phyloP scores from a whole-genome alignment of 148 eudicot species.

The Fagopyrum homotropicum region DNA sequence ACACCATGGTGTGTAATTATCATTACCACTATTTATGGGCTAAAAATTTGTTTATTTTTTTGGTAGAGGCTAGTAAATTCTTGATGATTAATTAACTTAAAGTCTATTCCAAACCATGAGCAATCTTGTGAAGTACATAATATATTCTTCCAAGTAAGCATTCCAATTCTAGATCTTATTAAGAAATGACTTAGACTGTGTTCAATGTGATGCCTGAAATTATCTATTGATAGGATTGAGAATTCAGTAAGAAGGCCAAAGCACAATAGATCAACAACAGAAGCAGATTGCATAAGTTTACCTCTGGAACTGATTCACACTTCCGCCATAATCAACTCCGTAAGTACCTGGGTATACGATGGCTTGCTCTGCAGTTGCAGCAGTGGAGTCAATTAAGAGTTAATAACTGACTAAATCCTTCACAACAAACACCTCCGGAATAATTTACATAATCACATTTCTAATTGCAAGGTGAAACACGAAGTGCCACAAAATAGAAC shows the following conservation, averaged over 20 bases:
- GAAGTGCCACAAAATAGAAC: not conserved
- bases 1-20: no score
- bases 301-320: constrained; percentile 44
- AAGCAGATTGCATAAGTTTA: constrained; percentile 14
- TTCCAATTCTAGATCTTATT: not conserved
- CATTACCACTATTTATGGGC: not conserved
- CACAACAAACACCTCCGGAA: not conserved
- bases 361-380: constrained; percentile 45
- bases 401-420: not conserved
- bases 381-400: not conserved
- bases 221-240: not conserved
- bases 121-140: not conserved
- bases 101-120: not conserved
- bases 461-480: not conserved
- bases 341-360: constrained; percentile 44
- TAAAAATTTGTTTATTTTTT: not conserved
- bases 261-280: not conserved
- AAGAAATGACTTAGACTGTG: not conserved
- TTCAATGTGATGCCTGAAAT: not conserved
- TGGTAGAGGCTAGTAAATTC: no score
- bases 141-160: not conserved
- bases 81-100: not conserved
- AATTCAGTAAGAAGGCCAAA: not conserved
- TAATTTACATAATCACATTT: not conserved
- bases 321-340: constrained; percentile 38